These are phyloP conservation scores for Karstenula rhodostoma DNA, from an alignment of 2,329 filamentous ascomycete genomes.

Conservation along the genomic window DNA sequence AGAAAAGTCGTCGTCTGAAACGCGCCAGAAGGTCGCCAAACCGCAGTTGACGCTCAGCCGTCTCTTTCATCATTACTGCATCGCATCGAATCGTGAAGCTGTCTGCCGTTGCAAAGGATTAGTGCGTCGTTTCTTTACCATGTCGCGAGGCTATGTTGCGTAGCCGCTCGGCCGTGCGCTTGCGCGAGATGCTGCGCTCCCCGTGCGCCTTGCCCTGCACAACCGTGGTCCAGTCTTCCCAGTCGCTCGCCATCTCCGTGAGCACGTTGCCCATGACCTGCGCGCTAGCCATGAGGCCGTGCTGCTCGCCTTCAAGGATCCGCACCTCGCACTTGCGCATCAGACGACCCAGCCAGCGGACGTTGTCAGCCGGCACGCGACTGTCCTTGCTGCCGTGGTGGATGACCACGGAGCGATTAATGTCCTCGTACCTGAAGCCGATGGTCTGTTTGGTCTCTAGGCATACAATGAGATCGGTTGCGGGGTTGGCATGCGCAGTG, in stretches of 20 bases:
- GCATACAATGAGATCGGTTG: slow-evolving; percentile 90
- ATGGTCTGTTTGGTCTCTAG: slow-evolving; percentile 90
- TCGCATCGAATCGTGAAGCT: slow-evolving; percentile 9
- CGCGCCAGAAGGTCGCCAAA: neutral
- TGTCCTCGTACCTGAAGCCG: slow-evolving; percentile 96
- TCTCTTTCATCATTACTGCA: slow-evolving; percentile 12
- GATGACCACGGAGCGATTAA: slow-evolving; percentile 88
- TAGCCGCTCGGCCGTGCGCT: slow-evolving; percentile 20
- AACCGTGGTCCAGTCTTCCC: slow-evolving; percentile 60
- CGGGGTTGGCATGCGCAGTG: slow-evolving; percentile 90
- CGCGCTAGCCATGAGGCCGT: slow-evolving; percentile 95
- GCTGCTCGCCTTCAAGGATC: slow-evolving; percentile 88
- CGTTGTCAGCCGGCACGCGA: slow-evolving; percentile 92
- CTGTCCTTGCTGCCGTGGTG: slow-evolving; percentile 92
- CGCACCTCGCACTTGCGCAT: slow-evolving; percentile 94
- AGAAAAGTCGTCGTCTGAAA: neutral
- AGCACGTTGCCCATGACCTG: slow-evolving; percentile 92
- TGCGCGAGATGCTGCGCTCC: slow-evolving; percentile 22
- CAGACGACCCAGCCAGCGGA: slow-evolving; percentile 90
- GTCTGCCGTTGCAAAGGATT: slow-evolving; percentile 7
- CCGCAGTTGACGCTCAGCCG: neutral
- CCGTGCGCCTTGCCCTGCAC: slow-evolving; percentile 29
- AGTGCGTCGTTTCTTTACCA: slow-evolving; percentile 6
- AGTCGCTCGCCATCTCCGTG: slow-evolving; percentile 92
- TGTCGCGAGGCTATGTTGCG: slow-evolving; percentile 21